Base-by-base conservation (phyloP, 1,139 yeast genomes). In the Candida sp. region DNA sequence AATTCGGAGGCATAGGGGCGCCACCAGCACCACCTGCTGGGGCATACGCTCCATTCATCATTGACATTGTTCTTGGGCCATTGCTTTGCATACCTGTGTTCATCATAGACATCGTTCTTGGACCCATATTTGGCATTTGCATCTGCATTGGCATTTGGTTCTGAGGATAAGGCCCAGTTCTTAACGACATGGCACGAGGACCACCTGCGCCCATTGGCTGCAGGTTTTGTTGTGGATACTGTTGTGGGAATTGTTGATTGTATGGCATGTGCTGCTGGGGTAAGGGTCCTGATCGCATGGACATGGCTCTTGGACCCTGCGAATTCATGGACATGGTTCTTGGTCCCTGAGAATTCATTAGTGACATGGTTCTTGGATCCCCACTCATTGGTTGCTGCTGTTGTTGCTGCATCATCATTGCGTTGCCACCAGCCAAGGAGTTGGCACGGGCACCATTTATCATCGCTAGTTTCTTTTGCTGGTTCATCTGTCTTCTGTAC, bases 401-500 rank as follows among this genome's bases (percentile, higher is more conserved):
- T 42, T 63, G 65, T 45, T 58, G 62, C 32, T 55, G 60, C 44
- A 33, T 31, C 42, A 42, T 31, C 72, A 72, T 72, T 7, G 78
- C 77, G 53, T 73, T 73, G 1, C 61, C 60, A 1, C 71, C 73
- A 0, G 73, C 70, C 40, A 77, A 64, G 9, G 80, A 71, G 71
- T 70, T 76, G 27, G 82, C 80, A 42, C 81, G 65, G 1, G 84
- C 83, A 47, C 80, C 71, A n/a, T 70, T 67, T 17, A 76, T 77
- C 59, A 78, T 63, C 22, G 81, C 82, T 66, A 77, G 64, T 62
- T 88, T 88, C 72, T 85, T 86, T 65, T 84, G 87, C 9, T 83
- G 84, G 50, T 86, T 85, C 80, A 85, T 78, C 58, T 81, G 86
- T 59, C 86, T 88, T 56, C 96, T 73, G 62, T 88, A 88, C 54